Base-by-base conservation (phyloP, 2,329 filamentous ascomycete species). In the Alternaria angustiovoidea region DNA sequence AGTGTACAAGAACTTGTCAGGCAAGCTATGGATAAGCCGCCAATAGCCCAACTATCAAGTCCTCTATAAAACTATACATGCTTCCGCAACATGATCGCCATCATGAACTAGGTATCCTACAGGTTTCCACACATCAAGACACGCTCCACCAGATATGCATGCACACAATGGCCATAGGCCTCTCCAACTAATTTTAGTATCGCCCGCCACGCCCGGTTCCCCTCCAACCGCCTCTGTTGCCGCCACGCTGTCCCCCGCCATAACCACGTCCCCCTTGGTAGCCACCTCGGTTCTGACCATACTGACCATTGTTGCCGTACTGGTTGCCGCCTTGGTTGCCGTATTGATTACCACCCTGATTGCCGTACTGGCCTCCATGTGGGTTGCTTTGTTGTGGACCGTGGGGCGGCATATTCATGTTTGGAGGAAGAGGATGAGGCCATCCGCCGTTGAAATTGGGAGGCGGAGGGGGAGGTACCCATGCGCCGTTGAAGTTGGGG, bases 391-490 rank as follows among this genome's bases (percentile, higher is more conserved):
- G 30, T 22, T 52, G 57, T n/a, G 41, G 44, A 59, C 24, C 65
- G 60, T 41, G 67, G 61, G 49, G 60, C 57, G 65, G 61, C 7
- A 57, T 63, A 26, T 59, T 57, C 52, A 64, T 64, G n/a, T 69
- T 66, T 0, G 64, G 62, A n/a, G 64, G 67, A 5, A 65, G 61
- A 24, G 66, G 65, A 36, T 36, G 14, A 46, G 67, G 63, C 55
- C 63, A 74, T 22, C 59, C 56, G n/a, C 68, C 70, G 9, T 61
- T 69, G 43, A 63, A 71, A 46, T 68, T 70, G 22, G 67, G 66
- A 4, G 71, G 69, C 26, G 64, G 67, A 5, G 64, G 61, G 22
- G 66, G 65, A 36, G 12, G 32, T 42, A 67, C 62, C 55, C 63
- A 74, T 20, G 59, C 56, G 9, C 68, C 69, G 12, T 59, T 70